phyloP scores from a whole-genome alignment of 306 rosid genomes.

The Cucurbita maxima region DNA sequence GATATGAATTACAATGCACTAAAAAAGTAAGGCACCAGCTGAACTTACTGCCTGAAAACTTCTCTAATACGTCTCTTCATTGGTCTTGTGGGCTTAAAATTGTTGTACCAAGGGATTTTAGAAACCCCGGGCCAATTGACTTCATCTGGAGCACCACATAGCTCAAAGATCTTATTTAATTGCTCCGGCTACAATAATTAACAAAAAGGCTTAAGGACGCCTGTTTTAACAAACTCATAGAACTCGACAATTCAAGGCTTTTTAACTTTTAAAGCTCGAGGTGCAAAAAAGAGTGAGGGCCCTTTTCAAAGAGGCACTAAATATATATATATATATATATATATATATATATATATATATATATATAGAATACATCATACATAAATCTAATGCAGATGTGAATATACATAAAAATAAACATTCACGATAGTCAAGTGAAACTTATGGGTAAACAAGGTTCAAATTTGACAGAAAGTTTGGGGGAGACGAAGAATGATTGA shows the following conservation, averaged over 20 bases:
- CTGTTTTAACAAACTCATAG: not conserved
- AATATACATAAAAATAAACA: no score
- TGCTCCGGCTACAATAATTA: slow-evolving; percentile 30
- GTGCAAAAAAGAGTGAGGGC: not conserved
- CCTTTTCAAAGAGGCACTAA: not conserved
- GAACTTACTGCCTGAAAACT: slow-evolving; percentile 36
- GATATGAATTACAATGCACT: not conserved
- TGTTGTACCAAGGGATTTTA: slow-evolving; percentile 44
- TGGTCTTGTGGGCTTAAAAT: slow-evolving; percentile 38
- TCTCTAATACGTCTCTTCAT: slow-evolving; percentile 35
- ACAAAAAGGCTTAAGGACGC: not conserved
- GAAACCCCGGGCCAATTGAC: slow-evolving; percentile 43
- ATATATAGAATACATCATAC: no score
- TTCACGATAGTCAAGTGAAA: not conserved
- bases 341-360: no score
- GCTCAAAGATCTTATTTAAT: slow-evolving; percentile 36
- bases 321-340: no score
- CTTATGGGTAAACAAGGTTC: not conserved
- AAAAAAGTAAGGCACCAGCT: not conserved
- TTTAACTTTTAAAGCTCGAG: not conserved
- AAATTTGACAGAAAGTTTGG: not conserved
- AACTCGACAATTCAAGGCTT: not conserved
- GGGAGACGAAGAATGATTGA: not conserved
- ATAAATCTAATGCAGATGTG: not conserved
- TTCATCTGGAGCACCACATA: slow-evolving; percentile 45